Conservation (phyloP, 371 early-diverging fungal species). For the Mucor sp. region DNA sequence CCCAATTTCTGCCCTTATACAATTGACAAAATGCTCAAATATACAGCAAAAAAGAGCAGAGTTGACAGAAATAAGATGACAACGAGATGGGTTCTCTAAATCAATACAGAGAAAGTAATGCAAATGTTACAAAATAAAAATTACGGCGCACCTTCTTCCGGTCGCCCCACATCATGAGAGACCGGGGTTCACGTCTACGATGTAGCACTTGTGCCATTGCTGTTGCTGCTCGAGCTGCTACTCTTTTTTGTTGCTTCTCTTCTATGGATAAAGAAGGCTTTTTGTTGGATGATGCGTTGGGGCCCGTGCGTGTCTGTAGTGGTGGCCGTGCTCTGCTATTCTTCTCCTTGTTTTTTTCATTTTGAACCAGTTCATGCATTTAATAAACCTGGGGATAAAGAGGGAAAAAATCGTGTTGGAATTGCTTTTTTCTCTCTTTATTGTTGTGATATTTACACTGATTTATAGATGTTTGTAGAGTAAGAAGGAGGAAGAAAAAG, state of each 20-base stretch:
- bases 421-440: neutral
- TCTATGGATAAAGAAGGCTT: constrained; percentile 10
- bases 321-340: constrained; percentile 26
- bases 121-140: constrained; percentile 5
- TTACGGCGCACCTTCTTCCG: constrained; percentile 36
- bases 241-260: constrained; percentile 36
- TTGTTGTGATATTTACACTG: neutral
- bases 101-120: neutral
- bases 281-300: constrained; percentile 20
- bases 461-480: neutral
- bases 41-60: constrained; percentile 1
- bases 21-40: neutral
- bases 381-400: constrained; percentile 6
- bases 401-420: neutral
- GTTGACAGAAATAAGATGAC: constrained; percentile 4
- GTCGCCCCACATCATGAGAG: constrained; percentile 43
- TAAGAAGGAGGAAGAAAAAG: neutral
- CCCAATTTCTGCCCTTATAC: neutral
- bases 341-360: constrained; percentile 31
- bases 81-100: neutral
- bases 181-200: constrained; percentile 34
- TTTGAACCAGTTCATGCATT: constrained; percentile 34
- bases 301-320: constrained; percentile 42
- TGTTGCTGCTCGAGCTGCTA: constrained; percentile 39
- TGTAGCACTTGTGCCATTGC: constrained; percentile 44